Conservation (phyloP, 345 rosid genomes). For the Eucalyptus erythrocorys region DNA sequence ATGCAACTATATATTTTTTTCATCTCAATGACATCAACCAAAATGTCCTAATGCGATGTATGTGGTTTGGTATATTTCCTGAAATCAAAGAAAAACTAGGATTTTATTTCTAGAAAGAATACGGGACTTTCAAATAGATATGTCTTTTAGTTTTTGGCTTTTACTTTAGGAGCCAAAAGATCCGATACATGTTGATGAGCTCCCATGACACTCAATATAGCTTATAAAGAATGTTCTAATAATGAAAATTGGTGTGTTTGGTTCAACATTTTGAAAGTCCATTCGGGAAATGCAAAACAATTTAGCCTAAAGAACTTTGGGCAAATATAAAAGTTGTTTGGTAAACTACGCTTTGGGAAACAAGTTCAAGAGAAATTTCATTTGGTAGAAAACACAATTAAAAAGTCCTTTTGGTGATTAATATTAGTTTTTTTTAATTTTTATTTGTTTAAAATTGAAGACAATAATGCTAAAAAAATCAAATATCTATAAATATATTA, state of each 20-base stretch:
- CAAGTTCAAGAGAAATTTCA: too few relatives aligned
- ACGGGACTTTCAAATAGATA: background rate
- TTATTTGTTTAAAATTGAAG: too few relatives aligned
- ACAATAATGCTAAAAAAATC: too few relatives aligned
- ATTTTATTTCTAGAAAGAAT: background rate
- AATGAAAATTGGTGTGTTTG: background rate
- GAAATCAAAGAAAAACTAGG: background rate
- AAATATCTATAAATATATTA: too few relatives aligned
- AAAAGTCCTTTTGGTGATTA: too few relatives aligned
- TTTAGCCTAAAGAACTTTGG: too few relatives aligned
- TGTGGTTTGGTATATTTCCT: background rate
- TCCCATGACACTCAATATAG: background rate
- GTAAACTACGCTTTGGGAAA: too few relatives aligned
- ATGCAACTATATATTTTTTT: background rate
- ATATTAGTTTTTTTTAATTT: too few relatives aligned
- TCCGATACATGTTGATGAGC: background rate
- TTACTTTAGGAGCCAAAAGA: background rate
- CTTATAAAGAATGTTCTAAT: background rate
- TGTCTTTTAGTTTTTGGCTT: background rate
- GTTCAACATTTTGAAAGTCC: too few relatives aligned
- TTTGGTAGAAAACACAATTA: too few relatives aligned
- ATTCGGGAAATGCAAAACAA: too few relatives aligned
- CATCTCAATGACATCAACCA: background rate
- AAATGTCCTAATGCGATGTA: background rate
- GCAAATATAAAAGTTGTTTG: too few relatives aligned